A percentile compares a stretch with the other conserved stretches of the same genome.
phyloP scores from a whole-genome alignment of 495 filamentous ascomycete genomes.

The Hypoxylon fuscum region DNA sequence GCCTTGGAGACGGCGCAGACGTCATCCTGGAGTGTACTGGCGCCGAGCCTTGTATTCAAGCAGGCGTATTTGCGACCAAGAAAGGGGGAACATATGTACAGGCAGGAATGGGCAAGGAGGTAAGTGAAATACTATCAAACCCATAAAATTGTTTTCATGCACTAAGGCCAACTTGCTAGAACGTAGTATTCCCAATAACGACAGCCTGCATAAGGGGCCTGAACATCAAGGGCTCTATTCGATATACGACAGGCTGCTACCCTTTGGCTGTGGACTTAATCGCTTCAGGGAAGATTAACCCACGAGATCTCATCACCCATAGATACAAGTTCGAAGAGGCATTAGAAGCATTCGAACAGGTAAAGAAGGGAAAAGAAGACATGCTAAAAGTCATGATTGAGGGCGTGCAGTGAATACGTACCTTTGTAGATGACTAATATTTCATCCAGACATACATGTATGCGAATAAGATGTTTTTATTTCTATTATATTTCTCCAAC shows the following conservation, averaged over 20 bases:
- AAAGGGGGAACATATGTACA: slow-evolving; percentile 68
- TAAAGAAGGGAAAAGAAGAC: slow-evolving; percentile 35
- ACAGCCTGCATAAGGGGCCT: slow-evolving; percentile 64
- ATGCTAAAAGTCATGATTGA: slow-evolving; percentile 47
- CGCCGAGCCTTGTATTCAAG: slow-evolving; percentile 62
- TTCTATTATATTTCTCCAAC: not conserved
- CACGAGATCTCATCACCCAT: slow-evolving; percentile 61
- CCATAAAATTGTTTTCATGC: not conserved
- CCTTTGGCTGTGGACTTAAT: slow-evolving; percentile 64
- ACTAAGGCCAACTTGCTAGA: slow-evolving; percentile 13
- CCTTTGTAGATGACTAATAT: too few relatives aligned
- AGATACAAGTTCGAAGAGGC: slow-evolving; percentile 63
- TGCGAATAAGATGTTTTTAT: too few relatives aligned
- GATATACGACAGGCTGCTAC: slow-evolving; percentile 65
- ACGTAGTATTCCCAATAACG: slow-evolving; percentile 61
- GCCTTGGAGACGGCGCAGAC: slow-evolving; percentile 60
- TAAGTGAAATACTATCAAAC: slow-evolving; percentile 44
- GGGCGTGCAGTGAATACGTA: slow-evolving; percentile 36
- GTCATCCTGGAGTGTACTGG: slow-evolving; percentile 67
- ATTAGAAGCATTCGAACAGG: slow-evolving; percentile 57
- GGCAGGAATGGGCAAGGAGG: slow-evolving; percentile 66
- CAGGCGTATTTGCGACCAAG: slow-evolving; percentile 61
- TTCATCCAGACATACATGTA: too few relatives aligned
- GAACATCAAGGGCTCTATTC: slow-evolving; percentile 62
- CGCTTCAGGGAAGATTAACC: slow-evolving; percentile 60